Conservation (phyloP, 306 rosid genomes). For the Vachellia collinsii region DNA sequence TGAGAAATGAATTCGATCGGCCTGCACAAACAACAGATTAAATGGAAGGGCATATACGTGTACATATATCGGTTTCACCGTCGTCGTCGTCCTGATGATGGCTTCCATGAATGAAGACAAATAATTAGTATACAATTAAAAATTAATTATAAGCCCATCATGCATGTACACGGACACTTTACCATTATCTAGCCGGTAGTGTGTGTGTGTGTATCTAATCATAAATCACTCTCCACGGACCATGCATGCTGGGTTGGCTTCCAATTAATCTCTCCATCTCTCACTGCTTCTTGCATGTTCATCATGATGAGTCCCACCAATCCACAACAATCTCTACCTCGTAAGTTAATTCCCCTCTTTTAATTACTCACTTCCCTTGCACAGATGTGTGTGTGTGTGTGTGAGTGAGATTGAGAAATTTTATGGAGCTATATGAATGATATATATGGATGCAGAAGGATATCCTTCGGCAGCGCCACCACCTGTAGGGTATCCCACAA, state of each 20-base stretch:
- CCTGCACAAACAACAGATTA: neutral
- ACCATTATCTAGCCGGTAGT: neutral
- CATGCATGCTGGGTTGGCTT: no score
- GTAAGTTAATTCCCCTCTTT: neutral
- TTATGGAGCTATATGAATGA: neutral
- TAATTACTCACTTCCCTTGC: no score
- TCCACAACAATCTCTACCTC: neutral
- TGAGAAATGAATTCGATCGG: neutral
- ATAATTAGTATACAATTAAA: neutral
- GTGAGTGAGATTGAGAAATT: neutral
- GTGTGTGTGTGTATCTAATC: neutral
- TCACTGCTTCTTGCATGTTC: neutral
- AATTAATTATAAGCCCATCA: neutral
- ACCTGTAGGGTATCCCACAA: conserved; percentile 37
- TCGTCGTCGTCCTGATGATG: neutral
- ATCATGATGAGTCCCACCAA: neutral
- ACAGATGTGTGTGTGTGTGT: no score
- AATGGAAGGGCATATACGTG: neutral
- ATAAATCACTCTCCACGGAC: neutral
- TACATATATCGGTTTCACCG: neutral
- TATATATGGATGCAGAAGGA: neutral
- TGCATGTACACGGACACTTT: no score
- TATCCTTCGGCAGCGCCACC: neutral
- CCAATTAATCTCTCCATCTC: neutral
- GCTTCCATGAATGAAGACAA: neutral